A percentile compares a stretch with the other conserved stretches of the same genome.
phyloP scores from a whole-genome alignment of 2,329 filamentous ascomycete genomes.

The Monilinia vaccinii-corymbosi region DNA sequence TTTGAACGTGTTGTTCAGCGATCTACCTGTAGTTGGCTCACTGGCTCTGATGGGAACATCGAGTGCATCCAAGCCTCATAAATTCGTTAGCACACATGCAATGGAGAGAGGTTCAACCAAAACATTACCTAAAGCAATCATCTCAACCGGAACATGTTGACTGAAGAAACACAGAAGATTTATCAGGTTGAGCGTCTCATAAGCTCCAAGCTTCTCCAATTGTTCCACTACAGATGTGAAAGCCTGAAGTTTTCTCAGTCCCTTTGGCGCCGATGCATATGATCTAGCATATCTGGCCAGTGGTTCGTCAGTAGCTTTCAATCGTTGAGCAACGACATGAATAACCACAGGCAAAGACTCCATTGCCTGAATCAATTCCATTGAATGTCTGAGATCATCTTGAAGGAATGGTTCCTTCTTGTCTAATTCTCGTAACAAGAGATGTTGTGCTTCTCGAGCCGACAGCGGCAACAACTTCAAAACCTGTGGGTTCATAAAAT shows the following conservation, averaged over 20 bases:
- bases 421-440: conserved; percentile 54
- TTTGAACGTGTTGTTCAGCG: conserved; percentile 39
- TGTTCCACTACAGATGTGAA: conserved; percentile 42
- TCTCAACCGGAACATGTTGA: conserved; percentile 55
- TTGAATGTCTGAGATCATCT: conserved; percentile 47
- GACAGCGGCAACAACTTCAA: conserved; percentile 47
- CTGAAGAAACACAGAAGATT: conserved; percentile 56
- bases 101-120: not conserved
- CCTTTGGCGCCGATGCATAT: conserved; percentile 45
- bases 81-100: not conserved
- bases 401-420: conserved; percentile 43
- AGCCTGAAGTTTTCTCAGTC: conserved; percentile 38
- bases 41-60: conserved; percentile 40
- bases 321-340: conserved; percentile 53
- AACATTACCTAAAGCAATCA: conserved; percentile 46
- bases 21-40: conserved; percentile 28
- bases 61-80: conserved; percentile 36
- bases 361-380: conserved; percentile 54
- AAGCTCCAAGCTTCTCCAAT: conserved; percentile 37
- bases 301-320: conserved; percentile 52
- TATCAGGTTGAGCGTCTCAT: conserved; percentile 54
- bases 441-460: conserved; percentile 46
- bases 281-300: conserved; percentile 51
- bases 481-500: conserved; percentile 48
- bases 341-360: conserved; percentile 59